Percentiles rank a stretch among this genome's conserved stretches.
phyloP scores from a whole-genome alignment of 2,329 filamentous ascomycete genomes.

The Hymenoscyphus occultus region DNA sequence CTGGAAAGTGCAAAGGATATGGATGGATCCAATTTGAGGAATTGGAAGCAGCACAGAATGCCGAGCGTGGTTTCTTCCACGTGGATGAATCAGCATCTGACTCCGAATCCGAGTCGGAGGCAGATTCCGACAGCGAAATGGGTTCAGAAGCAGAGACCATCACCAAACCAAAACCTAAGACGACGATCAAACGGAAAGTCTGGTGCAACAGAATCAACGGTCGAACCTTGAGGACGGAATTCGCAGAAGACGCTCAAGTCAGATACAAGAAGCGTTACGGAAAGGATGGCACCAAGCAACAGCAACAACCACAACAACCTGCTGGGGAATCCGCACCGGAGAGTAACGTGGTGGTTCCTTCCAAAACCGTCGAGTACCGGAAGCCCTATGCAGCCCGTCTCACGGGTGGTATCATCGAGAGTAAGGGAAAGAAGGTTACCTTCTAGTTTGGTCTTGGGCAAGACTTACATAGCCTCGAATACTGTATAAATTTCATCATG shows the following conservation, averaged over 20 bases:
- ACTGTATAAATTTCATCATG: constrained; percentile 1
- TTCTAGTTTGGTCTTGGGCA: constrained; percentile 59
- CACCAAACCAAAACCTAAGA: constrained; percentile 52
- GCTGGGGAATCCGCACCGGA: constrained; percentile 33
- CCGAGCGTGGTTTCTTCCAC: constrained; percentile 78
- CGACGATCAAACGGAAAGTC: constrained; percentile 60
- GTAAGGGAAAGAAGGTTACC: constrained; percentile 74
- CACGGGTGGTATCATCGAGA: constrained; percentile 75
- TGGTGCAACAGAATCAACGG: constrained; percentile 85
- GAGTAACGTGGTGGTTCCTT: constrained; percentile 22
- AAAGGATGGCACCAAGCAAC: constrained; percentile 57
- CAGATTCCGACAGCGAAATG: constrained; percentile 36
- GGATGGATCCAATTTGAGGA: constrained; percentile 92
- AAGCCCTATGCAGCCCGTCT: constrained; percentile 56
- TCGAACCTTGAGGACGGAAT: constrained; percentile 80
- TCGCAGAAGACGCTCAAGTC: constrained; percentile 84
- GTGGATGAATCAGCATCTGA: constrained; percentile 52
- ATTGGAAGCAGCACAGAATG: constrained; percentile 68
- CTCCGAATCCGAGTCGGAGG: constrained; percentile 30
- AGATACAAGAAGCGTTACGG: constrained; percentile 94
- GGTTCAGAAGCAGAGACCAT: constrained; percentile 36
- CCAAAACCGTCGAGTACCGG: constrained; percentile 45
- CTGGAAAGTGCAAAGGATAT: constrained; percentile 96
- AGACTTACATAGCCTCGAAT: not conserved
- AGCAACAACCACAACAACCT: constrained; percentile 12